phyloP scores from a whole-genome alignment of 345 rosid species.

The Populus pruinosa region DNA sequence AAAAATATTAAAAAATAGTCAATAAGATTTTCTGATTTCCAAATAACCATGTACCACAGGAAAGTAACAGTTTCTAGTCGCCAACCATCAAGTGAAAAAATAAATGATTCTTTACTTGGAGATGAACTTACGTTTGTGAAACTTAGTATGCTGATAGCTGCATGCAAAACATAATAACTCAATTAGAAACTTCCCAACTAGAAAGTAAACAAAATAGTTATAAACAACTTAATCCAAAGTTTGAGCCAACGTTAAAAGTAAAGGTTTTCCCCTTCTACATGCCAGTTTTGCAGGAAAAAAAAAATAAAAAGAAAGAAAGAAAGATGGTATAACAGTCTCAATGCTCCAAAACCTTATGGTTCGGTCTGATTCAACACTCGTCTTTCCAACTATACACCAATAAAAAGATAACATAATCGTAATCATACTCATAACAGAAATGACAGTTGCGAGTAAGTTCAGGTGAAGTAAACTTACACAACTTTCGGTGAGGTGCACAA shows the following conservation, averaged over 20 bases:
- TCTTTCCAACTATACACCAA: neutral
- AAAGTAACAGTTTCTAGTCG: neutral
- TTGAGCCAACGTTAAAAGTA: neutral
- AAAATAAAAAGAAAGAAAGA: neutral
- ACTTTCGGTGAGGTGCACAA: constrained; percentile 97
- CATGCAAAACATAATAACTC: constrained; percentile 48
- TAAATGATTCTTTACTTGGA: neutral
- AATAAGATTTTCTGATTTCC: neutral
- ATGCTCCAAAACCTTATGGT: neutral
- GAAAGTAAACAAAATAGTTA: neutral
- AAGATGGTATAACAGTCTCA: neutral
- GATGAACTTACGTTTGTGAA: constrained; percentile 89
- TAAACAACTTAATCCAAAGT: neutral
- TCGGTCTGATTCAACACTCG: neutral
- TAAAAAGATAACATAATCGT: neutral
- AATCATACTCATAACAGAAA: neutral
- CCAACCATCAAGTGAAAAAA: neutral
- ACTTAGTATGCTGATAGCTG: constrained; percentile 99
- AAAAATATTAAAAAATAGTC: neutral
- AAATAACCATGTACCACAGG: neutral
- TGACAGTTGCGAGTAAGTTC: neutral
- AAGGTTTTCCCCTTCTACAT: neutral
- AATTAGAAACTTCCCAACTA: constrained; percentile 28
- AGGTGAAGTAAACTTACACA: constrained; percentile 52
- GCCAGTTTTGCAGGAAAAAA: neutral